Conservation (phyloP, 495 filamentous ascomycete genomes). For the Tuber brumale region DNA sequence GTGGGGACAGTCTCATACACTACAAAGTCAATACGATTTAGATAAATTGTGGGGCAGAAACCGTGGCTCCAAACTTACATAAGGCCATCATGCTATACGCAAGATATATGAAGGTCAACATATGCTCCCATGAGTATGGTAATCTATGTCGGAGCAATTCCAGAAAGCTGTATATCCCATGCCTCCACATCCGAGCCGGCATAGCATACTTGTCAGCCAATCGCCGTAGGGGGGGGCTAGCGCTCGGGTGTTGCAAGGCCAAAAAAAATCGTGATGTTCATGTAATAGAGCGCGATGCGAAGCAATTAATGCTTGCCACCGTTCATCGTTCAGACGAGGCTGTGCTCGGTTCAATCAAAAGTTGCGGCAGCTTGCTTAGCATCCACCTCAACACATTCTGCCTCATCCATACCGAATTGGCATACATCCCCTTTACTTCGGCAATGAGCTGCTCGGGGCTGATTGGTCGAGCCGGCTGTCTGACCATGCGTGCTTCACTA, state of each 20-base stretch:
- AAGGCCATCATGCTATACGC: constrained; percentile 77
- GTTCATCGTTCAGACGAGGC: constrained; percentile 52
- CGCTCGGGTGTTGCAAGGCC: constrained; percentile 66
- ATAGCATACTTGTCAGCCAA: constrained; percentile 67
- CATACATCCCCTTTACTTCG: constrained; percentile 70
- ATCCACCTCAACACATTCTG: constrained; percentile 66
- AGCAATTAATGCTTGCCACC: constrained; percentile 68
- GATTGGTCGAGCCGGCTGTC: constrained; percentile 53
- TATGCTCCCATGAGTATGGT: constrained; percentile 65
- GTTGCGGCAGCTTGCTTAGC: constrained; percentile 51
- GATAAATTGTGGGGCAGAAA: neutral
- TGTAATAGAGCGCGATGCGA: constrained; percentile 65
- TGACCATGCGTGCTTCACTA: constrained; percentile 28
- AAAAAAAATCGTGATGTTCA: constrained; percentile 83
- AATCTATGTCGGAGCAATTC: constrained; percentile 64
- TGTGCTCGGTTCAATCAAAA: constrained; percentile 38
- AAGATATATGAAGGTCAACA: constrained; percentile 74
- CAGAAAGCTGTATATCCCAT: constrained; percentile 72
- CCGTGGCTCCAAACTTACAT: constrained; percentile 23
- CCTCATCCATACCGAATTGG: constrained; percentile 71
- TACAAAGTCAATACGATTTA: constrained; percentile 2
- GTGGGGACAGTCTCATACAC: constrained; percentile 66
- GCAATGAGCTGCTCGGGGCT: constrained; percentile 66
- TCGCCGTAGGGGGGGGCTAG: constrained; percentile 52
- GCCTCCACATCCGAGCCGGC: constrained; percentile 78